A percentile compares a stretch with the other conserved stretches of the same genome.
These are phyloP conservation scores for Ganoderma sinense DNA, from an alignment of 1,284 basidiomycete species.

Conservation along the genomic window DNA sequence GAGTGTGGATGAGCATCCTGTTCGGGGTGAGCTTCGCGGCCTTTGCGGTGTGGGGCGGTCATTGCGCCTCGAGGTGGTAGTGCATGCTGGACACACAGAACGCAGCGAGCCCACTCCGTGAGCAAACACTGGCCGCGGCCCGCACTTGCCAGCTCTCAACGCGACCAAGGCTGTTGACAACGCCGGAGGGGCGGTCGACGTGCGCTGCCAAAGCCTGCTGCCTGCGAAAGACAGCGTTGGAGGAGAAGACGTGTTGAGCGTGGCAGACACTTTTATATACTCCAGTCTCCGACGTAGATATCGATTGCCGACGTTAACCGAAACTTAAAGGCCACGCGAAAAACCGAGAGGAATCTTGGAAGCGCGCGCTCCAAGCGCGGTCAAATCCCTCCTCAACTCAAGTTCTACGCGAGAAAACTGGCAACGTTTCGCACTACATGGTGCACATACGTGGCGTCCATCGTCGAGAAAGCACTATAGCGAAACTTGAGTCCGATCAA, in stretches of 20 bases:
- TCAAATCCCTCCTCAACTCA: too few species aligned
- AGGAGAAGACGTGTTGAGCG: not conserved
- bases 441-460: too few species aligned
- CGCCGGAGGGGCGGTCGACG: not conserved
- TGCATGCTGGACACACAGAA: not conserved
- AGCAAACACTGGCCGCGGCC: not conserved
- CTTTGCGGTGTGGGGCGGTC: conserved; percentile 24
- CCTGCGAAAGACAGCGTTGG: not conserved
- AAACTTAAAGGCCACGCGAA: not conserved
- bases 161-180: not conserved
- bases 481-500: too few species aligned
- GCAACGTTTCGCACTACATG: too few species aligned
- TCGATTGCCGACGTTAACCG: not conserved
- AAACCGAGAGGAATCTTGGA: not conserved
- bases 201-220: not conserved
- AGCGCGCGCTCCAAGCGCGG: too few species aligned
- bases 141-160: not conserved
- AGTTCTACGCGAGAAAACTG: too few species aligned
- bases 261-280: not conserved
- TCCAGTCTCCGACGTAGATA: too few species aligned
- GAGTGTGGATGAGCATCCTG: conserved; percentile 25
- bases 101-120: not conserved
- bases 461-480: too few species aligned
- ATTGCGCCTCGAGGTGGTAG: not conserved
- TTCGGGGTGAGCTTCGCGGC: conserved; percentile 29